Evolutionary conservation across 441 rosid genomes (phyloP).

Genomic region (Erodium trifolium): DNA sequence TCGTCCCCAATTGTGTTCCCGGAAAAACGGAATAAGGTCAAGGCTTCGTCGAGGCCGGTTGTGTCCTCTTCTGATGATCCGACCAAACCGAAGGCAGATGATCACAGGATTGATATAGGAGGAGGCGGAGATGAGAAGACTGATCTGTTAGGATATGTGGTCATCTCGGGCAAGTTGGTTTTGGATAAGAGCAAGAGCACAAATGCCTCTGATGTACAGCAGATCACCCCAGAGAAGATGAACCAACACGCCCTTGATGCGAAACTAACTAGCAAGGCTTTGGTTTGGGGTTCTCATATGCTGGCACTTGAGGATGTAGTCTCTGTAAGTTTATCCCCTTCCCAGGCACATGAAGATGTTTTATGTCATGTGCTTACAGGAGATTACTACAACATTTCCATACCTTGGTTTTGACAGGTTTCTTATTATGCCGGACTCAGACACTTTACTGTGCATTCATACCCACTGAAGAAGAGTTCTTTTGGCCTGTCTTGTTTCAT

Average conservation of each 20-base stretch:
- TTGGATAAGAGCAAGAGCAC: constrained; percentile 60
- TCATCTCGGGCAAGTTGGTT: constrained; percentile 63
- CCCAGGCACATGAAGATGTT: constrained; percentile 4
- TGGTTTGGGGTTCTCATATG: constrained; percentile 77
- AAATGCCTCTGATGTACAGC: constrained; percentile 33
- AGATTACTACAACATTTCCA: not conserved
- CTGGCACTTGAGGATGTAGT: constrained; percentile 62
- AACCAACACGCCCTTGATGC: constrained; percentile 56
- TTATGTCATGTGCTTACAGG: not conserved
- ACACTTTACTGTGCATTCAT: constrained; percentile 87
- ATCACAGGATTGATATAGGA: constrained; percentile 57
- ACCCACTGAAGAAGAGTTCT: constrained; percentile 57
- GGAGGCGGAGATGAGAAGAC: constrained; percentile 75
- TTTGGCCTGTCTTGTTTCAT: constrained; percentile 72
- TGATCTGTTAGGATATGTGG: constrained; percentile 71
- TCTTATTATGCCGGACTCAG: constrained; percentile 76
- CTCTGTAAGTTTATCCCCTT: constrained; percentile 40
- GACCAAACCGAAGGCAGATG: constrained; percentile 38
- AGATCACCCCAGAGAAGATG: constrained; percentile 35
- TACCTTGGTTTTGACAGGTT: constrained; percentile 41
- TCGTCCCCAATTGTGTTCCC: constrained; percentile 89
- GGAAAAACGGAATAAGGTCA: constrained; percentile 68
- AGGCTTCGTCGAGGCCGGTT: constrained; percentile 35
- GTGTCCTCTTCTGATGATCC: constrained; percentile 31
- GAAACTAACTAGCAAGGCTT: constrained; percentile 74